Evolutionary conservation across 352 stramenopile species (phyloP).

Genomic region (Pythium diclinum): DNA sequence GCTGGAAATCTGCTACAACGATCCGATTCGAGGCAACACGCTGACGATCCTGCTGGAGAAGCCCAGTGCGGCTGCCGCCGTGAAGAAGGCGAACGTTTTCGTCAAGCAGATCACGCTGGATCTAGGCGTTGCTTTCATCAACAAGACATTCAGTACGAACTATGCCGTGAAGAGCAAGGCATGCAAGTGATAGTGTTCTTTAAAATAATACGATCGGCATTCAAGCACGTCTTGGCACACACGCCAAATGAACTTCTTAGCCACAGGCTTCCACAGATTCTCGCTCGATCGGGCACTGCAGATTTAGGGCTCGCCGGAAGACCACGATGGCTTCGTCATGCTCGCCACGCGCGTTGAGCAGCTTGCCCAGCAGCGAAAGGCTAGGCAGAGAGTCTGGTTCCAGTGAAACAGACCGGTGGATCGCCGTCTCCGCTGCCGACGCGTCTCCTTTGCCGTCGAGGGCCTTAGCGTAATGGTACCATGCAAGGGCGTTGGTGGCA

Average conservation of each 20-base stretch:
- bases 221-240: background rate
- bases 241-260: background rate
- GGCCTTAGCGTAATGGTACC: constrained; percentile 61
- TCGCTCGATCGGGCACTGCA: constrained; percentile 41
- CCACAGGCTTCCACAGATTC: constrained; percentile 11
- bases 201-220: background rate
- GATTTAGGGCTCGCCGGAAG: constrained; percentile 51
- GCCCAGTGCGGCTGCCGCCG: background rate
- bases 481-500: constrained; percentile 33
- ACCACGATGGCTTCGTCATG: constrained; percentile 70
- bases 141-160: constrained; percentile 44
- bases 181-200: constrained; percentile 9
- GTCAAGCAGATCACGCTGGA: constrained; percentile 41
- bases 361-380: constrained; percentile 55
- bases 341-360: constrained; percentile 59
- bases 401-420: constrained; percentile 44
- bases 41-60: constrained; percentile 28
- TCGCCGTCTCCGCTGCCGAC: constrained; percentile 43
- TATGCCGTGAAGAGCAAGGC: constrained; percentile 25
- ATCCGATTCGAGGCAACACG: constrained; percentile 32
- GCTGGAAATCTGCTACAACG: constrained; percentile 27
- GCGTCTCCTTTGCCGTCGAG: constrained; percentile 46
- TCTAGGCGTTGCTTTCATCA: constrained; percentile 47
- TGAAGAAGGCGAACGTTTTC: constrained; percentile 22
- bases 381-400: constrained; percentile 48